Conservation (phyloP, 805 yeast species). For the Scheffersomyces stipitis region DNA sequence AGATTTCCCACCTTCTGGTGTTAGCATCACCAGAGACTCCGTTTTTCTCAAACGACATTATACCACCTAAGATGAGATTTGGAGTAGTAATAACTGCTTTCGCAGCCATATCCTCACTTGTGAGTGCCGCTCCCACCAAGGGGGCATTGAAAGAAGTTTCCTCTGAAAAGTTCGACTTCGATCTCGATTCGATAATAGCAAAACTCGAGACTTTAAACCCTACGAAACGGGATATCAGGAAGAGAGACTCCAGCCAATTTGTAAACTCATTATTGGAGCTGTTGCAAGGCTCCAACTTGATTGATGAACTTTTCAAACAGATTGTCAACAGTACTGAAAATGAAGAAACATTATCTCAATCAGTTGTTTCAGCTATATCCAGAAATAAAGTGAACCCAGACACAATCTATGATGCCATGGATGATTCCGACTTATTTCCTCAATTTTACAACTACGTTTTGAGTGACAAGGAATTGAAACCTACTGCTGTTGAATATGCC, state of each 20-base stretch:
- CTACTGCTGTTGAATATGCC: constrained; percentile 15
- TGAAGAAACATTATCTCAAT: constrained; percentile 11
- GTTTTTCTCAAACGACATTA: background rate
- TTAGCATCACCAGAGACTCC: background rate
- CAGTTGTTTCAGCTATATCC: constrained; percentile 13
- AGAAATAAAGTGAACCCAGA: constrained; percentile 14
- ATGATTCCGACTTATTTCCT: constrained; percentile 13
- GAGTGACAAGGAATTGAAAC: constrained; percentile 12
- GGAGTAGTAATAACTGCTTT: constrained; percentile 15
- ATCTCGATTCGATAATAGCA: background rate
- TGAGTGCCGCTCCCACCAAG: constrained; percentile 21
- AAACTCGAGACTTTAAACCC: constrained; percentile 2
- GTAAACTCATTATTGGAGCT: constrained; percentile 14
- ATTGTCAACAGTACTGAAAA: constrained; percentile 15
- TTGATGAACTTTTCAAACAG: constrained; percentile 16
- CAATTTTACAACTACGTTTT: constrained; percentile 16
- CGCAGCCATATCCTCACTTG: constrained; percentile 17
- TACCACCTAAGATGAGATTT: constrained; percentile 22
- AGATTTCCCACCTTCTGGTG: constrained; percentile 11
- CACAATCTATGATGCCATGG: constrained; percentile 11
- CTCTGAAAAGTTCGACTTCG: background rate
- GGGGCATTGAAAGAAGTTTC: constrained; percentile 4
- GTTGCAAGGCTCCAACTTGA: constrained; percentile 12
- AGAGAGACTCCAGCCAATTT: constrained; percentile 14
- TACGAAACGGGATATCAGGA: constrained; percentile 1